Evolutionary conservation across 2,329 filamentous ascomycete species (phyloP).

Genomic region (Spiromastix sp.): DNA sequence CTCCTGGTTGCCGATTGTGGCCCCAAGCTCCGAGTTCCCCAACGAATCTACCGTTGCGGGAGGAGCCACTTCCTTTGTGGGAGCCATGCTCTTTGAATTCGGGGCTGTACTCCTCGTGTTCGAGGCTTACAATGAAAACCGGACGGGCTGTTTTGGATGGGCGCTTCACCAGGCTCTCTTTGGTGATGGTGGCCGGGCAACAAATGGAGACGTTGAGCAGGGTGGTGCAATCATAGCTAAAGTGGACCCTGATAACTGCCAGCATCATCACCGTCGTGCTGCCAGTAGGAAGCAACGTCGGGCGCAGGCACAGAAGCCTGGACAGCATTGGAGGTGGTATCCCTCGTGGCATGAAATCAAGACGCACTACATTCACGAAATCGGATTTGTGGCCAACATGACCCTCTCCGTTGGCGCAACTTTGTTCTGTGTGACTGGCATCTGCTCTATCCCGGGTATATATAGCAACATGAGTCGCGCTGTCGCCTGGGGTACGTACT

Average conservation of each 20-base stretch:
- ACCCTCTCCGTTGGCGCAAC: conserved; percentile 49
- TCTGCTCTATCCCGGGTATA: conserved; percentile 50
- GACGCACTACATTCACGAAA: conserved; percentile 50
- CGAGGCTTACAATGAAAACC: conserved; percentile 59
- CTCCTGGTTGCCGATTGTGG: conserved; percentile 48
- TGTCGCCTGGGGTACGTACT: conserved; percentile 47
- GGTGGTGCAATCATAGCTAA: too few relatives aligned
- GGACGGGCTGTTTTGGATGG: conserved; percentile 58
- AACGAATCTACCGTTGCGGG: conserved; percentile 45
- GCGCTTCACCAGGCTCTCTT: conserved; percentile 45
- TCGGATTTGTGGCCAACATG: conserved; percentile 53
- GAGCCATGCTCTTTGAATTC: conserved; percentile 56
- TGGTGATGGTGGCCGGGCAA: conserved; percentile 14
- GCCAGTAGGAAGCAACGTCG: conserved; percentile 20
- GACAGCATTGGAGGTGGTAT: conserved; percentile 36
- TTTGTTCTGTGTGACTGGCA: conserved; percentile 54
- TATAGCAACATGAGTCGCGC: conserved; percentile 39
- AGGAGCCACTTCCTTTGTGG: conserved; percentile 56
- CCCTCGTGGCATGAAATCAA: conserved; percentile 47
- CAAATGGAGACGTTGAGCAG: conserved; percentile 1
- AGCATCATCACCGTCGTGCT: conserved; percentile 33
- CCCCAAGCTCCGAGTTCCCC: conserved; percentile 43
- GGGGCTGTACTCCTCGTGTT: conserved; percentile 54
- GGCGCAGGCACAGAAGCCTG: conserved; percentile 3
- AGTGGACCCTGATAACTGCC: conserved; percentile 20